These are phyloP conservation scores for Pseudogymnoascus sp. DNA, from an alignment of 2,329 filamentous ascomycete species.

Conservation along the genomic window DNA sequence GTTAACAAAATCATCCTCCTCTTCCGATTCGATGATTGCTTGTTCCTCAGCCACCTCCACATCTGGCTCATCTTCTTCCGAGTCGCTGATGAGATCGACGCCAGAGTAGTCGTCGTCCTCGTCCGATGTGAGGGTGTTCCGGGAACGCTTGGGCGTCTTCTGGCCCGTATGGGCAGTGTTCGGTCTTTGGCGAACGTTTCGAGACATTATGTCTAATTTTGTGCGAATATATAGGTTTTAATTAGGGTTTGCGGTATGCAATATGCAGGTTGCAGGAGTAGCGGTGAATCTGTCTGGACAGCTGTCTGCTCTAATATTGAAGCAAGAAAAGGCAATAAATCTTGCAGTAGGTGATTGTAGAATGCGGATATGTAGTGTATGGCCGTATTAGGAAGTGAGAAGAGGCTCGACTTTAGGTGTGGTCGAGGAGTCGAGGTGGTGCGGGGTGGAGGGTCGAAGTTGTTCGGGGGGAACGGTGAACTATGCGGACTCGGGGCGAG, in stretches of 20 bases:
- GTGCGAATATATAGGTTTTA: background rate
- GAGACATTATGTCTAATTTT: conserved; percentile 25
- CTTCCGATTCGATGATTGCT: conserved; percentile 51
- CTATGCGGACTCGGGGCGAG: conserved; percentile 13
- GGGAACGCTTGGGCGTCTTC: conserved; percentile 26
- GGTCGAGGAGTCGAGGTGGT: conserved; percentile 10
- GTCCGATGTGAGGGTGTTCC: conserved; percentile 44
- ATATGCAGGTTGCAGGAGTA: conserved; percentile 1
- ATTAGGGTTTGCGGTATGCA: conserved; percentile 1
- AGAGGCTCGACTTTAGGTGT: background rate
- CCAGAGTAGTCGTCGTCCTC: conserved; percentile 63
- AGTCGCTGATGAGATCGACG: conserved; percentile 72
- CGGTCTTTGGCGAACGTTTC: conserved; percentile 44
- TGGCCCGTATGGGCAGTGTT: conserved; percentile 28
- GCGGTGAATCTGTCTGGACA: conserved; percentile 5
- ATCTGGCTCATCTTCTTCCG: conserved; percentile 71
- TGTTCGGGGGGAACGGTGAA: background rate
- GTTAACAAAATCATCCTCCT: conserved; percentile 33
- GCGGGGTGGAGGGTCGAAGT: conserved; percentile 8
- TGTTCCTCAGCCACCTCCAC: conserved; percentile 71
- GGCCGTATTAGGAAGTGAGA: conserved; percentile 1
- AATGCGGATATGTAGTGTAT: conserved; percentile 12
- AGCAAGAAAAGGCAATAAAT: conserved; percentile 1
- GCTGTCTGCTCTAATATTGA: background rate
- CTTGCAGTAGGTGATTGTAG: conserved; percentile 12